Percentiles rank a stretch among this genome's conserved stretches.
phyloP scores from a whole-genome alignment of 2,329 filamentous ascomycete species.

The Penicillium sp. region DNA sequence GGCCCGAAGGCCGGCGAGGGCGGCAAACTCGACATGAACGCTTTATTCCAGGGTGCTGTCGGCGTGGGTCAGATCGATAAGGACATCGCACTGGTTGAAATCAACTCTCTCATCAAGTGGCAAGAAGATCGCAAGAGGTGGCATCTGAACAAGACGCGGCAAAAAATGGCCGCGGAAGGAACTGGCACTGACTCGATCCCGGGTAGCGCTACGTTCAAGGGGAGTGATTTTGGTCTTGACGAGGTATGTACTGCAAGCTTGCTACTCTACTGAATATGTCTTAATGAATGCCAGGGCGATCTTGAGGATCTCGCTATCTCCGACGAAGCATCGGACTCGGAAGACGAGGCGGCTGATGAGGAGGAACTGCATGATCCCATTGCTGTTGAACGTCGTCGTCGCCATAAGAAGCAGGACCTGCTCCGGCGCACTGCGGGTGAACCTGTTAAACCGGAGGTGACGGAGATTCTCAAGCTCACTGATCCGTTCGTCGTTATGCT shows the following conservation, averaged over 20 bases:
- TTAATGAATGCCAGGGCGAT: slow-evolving; percentile 58
- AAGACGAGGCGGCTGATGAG: slow-evolving; percentile 69
- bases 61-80: slow-evolving; percentile 71
- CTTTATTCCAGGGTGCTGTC: slow-evolving; percentile 80
- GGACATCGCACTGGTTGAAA: slow-evolving; percentile 74
- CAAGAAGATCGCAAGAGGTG: slow-evolving; percentile 95
- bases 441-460: slow-evolving; percentile 77
- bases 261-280: background rate
- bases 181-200: slow-evolving; percentile 55
- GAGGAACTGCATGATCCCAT: slow-evolving; percentile 82
- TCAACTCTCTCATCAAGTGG: slow-evolving; percentile 86
- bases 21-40: slow-evolving; percentile 91
- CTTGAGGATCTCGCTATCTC: slow-evolving; percentile 84
- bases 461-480: slow-evolving; percentile 77
- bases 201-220: slow-evolving; percentile 66
- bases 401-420: slow-evolving; percentile 77
- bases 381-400: slow-evolving; percentile 77
- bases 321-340: slow-evolving; percentile 69
- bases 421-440: slow-evolving; percentile 81
- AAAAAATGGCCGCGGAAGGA: slow-evolving; percentile 96
- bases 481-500: slow-evolving; percentile 83
- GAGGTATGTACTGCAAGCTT: slow-evolving; percentile 55
- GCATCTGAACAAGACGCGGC: slow-evolving; percentile 95
- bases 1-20: slow-evolving; percentile 78
- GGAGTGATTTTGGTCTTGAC: slow-evolving; percentile 87